Evolutionary conservation across 2,329 filamentous ascomycete genomes (phyloP), one percentile per base, ranked within the genome.

Genomic region (Sclerotinia minor): DNA sequence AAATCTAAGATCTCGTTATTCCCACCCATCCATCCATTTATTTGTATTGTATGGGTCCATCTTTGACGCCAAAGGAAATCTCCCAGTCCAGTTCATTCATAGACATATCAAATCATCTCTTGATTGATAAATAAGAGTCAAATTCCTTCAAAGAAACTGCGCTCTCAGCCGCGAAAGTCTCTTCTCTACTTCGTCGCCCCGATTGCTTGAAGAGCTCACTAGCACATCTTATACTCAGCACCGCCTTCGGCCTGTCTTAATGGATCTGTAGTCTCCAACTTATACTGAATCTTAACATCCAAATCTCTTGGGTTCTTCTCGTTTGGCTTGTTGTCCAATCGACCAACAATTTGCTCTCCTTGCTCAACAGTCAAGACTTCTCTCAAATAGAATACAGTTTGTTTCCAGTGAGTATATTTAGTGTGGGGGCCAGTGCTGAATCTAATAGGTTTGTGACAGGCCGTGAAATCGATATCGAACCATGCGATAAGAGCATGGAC

Each of bases 331-430:
- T 94, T 96, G 71, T 87, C 84, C 52, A 99, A 82, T 44, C 84
- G 83, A 76, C 92, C 92, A 69, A 83, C 81, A 69, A 99, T 84
- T 76, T 87, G 84, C 83, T 99, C 95, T 68, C 90, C 92, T 77
- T 92, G 85, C 80, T 96, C 90, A 49, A 97, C 93, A 24, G 94
- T 98, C 72, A 99, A 83, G 45, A 97, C 92, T 74, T 99, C 94
- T 76, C 91, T 88, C 71, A 99, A 85, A 82, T 99, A 99, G 83
- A 99, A 98, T 71, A 99, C 95, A 17, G 95, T 99, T 84, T 99
- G 95, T 84, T 99, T 99, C 95, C 95, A 99, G 85, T 99, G 95
- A 24, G 95, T 99, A 83, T 98, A 98, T 83, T 97, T 98, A 75
- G 94, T 96, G 82, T 98, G 95, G 38, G 95, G 95, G 29, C 95